These are phyloP conservation scores for Dorcoceras hygrometricum DNA, from an alignment of 257 asterid species.

Conservation along the genomic window DNA sequence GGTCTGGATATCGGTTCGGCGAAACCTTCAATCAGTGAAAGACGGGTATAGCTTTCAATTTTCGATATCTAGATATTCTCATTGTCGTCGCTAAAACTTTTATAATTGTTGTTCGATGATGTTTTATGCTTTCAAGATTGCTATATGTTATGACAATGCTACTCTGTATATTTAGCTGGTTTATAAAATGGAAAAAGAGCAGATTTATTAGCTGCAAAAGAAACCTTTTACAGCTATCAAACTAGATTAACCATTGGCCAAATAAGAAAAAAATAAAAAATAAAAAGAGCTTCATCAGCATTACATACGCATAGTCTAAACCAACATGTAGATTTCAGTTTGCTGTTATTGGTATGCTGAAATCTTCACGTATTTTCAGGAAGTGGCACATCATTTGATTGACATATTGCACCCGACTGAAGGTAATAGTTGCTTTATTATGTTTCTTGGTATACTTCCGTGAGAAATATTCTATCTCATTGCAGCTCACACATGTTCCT, in stretches of 20 bases:
- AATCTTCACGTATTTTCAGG: constrained; percentile 40
- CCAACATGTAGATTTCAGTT: constrained; percentile 9
- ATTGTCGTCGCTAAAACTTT: too few relatives aligned
- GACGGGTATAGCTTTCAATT: constrained; percentile 47
- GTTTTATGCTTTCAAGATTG: background rate
- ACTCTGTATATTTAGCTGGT: background rate
- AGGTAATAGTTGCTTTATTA: constrained; percentile 50
- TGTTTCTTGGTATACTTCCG: background rate
- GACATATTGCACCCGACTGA: constrained; percentile 94
- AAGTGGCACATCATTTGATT: constrained; percentile 87
- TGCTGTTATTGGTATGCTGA: constrained; percentile 3
- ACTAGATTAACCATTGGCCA: background rate
- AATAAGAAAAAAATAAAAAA: too few relatives aligned
- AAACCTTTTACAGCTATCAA: background rate
- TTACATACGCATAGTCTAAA: background rate
- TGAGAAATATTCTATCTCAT: background rate
- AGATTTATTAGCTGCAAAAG: background rate
- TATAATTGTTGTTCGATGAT: background rate
- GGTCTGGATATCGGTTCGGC: constrained; percentile 97
- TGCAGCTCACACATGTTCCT: constrained; percentile 14
- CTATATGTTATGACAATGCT: background rate
- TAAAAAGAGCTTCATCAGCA: too few relatives aligned
- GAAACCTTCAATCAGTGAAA: constrained; percentile 65
- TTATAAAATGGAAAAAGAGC: background rate
- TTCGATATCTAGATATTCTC: background rate